These are phyloP conservation scores for Pterocarpus santalinus DNA, from an alignment of 306 rosid genomes.

Conservation along the genomic window DNA sequence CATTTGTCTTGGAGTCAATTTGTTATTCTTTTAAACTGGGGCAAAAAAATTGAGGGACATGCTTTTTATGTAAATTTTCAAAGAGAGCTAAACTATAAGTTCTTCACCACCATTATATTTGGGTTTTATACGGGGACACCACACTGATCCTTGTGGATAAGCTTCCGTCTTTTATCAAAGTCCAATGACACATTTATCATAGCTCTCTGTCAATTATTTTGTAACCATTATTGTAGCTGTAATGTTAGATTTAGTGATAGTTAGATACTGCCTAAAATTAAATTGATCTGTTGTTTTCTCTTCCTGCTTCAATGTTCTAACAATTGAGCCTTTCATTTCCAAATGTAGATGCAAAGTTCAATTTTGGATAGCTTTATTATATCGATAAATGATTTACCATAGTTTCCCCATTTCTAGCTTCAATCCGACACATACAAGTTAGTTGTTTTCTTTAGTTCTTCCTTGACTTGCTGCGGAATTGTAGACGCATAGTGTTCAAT, in stretches of 20 bases:
- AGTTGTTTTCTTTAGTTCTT: not conserved
- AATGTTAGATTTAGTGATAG: not conserved
- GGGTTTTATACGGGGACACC: not conserved
- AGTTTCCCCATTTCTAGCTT: constrained; percentile 5
- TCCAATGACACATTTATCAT: not conserved
- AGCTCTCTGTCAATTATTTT: not conserved
- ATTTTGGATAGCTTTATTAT: constrained; percentile 6
- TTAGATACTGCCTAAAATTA: constrained; percentile 1
- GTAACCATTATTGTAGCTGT: not conserved
- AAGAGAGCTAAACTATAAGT: not conserved
- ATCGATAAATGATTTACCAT: not conserved
- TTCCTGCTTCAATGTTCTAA: not conserved
- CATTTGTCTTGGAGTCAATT: not conserved
- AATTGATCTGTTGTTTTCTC: not conserved
- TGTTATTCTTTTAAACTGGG: not conserved
- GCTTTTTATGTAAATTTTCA: not conserved
- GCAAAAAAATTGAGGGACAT: not conserved
- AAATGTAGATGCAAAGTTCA: not conserved
- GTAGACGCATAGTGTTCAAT: not conserved
- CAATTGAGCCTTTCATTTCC: not conserved
- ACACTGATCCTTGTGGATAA: not conserved
- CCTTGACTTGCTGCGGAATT: not conserved
- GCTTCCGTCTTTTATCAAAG: not conserved
- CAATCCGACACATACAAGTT: not conserved
- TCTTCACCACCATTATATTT: not conserved